A percentile compares a stretch with the other conserved stretches of the same genome.
Evolutionary conservation across 192 early-diverging fungal species (phyloP).

Genomic region (Coemansia sp.): DNA sequence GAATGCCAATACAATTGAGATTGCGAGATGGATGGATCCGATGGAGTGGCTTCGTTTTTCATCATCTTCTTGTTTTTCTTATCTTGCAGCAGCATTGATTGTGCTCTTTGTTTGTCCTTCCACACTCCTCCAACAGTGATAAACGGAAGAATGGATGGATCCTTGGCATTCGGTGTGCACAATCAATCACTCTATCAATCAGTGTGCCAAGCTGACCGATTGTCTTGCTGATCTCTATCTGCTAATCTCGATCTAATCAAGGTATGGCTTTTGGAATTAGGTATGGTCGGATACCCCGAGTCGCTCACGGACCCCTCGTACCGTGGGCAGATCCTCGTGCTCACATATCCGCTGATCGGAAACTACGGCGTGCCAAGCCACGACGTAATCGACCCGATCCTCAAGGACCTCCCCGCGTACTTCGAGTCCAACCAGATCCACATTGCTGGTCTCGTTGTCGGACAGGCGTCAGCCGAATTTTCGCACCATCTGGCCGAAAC

Average conservation of each 20-base stretch:
- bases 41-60: too few relatives aligned
- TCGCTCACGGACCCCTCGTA: conserved; percentile 98
- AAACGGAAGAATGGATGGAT: too few relatives aligned
- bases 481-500: conserved; percentile 91
- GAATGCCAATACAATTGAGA: not conserved
- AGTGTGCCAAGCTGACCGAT: too few relatives aligned
- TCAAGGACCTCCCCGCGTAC: conserved; percentile 88
- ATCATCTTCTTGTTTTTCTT: too few relatives aligned
- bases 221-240: too few relatives aligned
- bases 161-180: too few relatives aligned
- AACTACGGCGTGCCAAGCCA: conserved; percentile 98
- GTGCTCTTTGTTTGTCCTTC: too few relatives aligned
- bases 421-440: conserved; percentile 97
- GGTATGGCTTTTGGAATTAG: conserved; percentile 16
- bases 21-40: not conserved
- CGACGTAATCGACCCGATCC: conserved; percentile 75
- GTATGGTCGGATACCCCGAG: conserved; percentile 99
- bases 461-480: conserved; percentile 86
- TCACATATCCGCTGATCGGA: conserved; percentile 97
- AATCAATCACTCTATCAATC: too few relatives aligned
- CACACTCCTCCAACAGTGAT: too few relatives aligned
- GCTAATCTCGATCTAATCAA: too few relatives aligned
- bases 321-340: conserved; percentile 94
- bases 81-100: too few relatives aligned
- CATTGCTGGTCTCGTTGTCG: conserved; percentile 88